Conservation (phyloP, 805 yeast genomes). For the Candida boleticola region DNA sequence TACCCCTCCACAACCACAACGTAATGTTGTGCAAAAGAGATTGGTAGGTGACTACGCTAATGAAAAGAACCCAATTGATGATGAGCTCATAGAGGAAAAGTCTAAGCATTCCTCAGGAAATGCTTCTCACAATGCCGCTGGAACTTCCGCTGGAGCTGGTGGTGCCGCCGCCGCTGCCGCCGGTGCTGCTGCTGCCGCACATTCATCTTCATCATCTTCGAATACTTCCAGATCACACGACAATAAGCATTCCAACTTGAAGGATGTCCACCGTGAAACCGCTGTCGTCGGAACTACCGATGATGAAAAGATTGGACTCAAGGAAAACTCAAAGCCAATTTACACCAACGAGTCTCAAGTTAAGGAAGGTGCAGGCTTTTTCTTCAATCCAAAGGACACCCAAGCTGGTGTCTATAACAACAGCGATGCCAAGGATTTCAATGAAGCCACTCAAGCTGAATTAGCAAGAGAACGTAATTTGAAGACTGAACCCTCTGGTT, state of each 20-base stretch:
- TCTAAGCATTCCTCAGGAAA: slow-evolving; percentile 1
- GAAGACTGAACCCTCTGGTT: slow-evolving; percentile 22
- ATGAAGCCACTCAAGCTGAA: slow-evolving; percentile 26
- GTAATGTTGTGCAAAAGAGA: slow-evolving; percentile 27
- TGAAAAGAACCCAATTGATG: slow-evolving; percentile 29
- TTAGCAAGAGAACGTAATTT: slow-evolving; percentile 15
- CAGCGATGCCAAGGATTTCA: slow-evolving; percentile 7
- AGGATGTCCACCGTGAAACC: not conserved
- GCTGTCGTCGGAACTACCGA: not conserved
- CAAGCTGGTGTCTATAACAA: slow-evolving; percentile 29
- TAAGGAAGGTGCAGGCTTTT: slow-evolving; percentile 28
- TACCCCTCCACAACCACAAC: slow-evolving; percentile 28
- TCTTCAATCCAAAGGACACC: slow-evolving; percentile 35
- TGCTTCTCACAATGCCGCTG: not conserved
- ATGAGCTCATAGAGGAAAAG: slow-evolving; percentile 11
- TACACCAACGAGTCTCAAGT: slow-evolving; percentile 30
- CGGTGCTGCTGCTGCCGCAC: slow-evolving; percentile 2
- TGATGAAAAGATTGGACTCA: slow-evolving; percentile 6
- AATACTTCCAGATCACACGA: not conserved
- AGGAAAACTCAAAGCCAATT: slow-evolving; percentile 21
- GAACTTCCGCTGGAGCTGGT: slow-evolving; percentile 3
- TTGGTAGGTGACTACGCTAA: slow-evolving; percentile 34
- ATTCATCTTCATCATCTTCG: slow-evolving; percentile 1
- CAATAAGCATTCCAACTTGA: not conserved
- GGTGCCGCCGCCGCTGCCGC: slow-evolving; percentile 3